Evolutionary conservation across 495 filamentous ascomycete genomes (phyloP).

Genomic region (Margaritispora aquatica): DNA sequence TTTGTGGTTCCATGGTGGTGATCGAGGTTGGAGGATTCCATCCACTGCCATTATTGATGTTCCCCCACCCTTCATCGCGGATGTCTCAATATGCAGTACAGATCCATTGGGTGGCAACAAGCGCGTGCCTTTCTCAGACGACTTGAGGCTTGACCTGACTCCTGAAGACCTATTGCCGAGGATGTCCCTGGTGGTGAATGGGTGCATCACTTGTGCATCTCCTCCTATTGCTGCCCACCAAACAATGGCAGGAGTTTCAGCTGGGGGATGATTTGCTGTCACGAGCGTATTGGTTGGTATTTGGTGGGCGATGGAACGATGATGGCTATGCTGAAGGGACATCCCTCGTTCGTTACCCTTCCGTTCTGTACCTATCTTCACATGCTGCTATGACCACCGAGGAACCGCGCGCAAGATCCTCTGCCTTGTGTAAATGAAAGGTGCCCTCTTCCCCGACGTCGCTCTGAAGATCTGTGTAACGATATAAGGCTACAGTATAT

Average conservation of each 20-base stretch:
- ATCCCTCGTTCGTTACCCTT: neutral
- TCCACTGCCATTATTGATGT: neutral
- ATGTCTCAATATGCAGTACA: neutral
- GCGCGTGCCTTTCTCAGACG: neutral
- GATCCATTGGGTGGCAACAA: neutral
- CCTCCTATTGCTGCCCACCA: too few relatives aligned
- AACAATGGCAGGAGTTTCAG: too few relatives aligned
- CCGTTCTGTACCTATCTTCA: neutral
- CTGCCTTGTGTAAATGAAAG: neutral
- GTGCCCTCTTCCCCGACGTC: neutral
- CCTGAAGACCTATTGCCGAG: neutral
- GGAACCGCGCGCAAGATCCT: neutral
- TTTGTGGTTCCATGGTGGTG: too few relatives aligned
- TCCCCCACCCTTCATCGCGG: neutral
- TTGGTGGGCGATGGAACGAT: neutral
- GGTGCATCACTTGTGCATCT: neutral
- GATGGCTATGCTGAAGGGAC: neutral
- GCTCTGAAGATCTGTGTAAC: neutral
- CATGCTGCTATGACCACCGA: neutral
- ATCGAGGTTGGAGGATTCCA: too few relatives aligned
- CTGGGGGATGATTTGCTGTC: slow-evolving; percentile 1
- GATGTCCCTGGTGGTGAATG: neutral
- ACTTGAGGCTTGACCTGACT: neutral
- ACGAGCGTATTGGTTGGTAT: slow-evolving; percentile 12
- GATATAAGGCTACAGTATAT: neutral